Evolutionary conservation across 768 basidiomycete species (phyloP), one percentile per base, ranked within the genome.

Genomic region (Fibroporia radiculosa): DNA sequence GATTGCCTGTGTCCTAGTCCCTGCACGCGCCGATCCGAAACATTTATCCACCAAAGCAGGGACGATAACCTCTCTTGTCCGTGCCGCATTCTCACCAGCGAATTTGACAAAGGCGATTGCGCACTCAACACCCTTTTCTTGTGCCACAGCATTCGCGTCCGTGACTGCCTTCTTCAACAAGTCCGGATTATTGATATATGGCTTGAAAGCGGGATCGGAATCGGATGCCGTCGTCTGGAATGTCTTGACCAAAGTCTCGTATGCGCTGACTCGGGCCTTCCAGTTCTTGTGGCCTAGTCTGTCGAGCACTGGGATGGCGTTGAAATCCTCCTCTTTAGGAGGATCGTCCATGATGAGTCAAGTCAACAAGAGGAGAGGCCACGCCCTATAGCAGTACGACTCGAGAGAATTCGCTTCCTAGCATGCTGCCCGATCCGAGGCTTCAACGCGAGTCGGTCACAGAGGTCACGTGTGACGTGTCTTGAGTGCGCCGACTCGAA

Each of bases 41-140:
- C 90, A 92, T 64, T 99, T 99, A 57, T 99, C 96, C 28, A 98
- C 93, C 48, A 99, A 66, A 3, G 85, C 84, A n/a, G 93, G 89
- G 6, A 96, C 71, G 7, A 99, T 82, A 2, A 71, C 73, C 41
- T 87, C 78, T 56, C 90, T 74, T 31, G 87, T 84, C 66, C 80
- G 82, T 37, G 84, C 84, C 35, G 85, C 80, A 35, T 75, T 82
- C 73, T 93, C 91, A 48, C 95, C 96, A 6, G 92, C 88, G 58
- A 82, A 90, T 66, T 92, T 90, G 54, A 96, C 82, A 47, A 98
- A 74, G 24, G 82, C 73, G 43, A 85, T 79, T 26, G 93, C 66
- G 54, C 86, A 91, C 60, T 97, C 95, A 4, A 98, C 77, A 25
- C 89, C 96, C 61, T 95, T 97, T 71, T 99, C 96, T 65, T 99